Conservation (phyloP, 2,329 filamentous ascomycete genomes). For the Didymella sp. region DNA sequence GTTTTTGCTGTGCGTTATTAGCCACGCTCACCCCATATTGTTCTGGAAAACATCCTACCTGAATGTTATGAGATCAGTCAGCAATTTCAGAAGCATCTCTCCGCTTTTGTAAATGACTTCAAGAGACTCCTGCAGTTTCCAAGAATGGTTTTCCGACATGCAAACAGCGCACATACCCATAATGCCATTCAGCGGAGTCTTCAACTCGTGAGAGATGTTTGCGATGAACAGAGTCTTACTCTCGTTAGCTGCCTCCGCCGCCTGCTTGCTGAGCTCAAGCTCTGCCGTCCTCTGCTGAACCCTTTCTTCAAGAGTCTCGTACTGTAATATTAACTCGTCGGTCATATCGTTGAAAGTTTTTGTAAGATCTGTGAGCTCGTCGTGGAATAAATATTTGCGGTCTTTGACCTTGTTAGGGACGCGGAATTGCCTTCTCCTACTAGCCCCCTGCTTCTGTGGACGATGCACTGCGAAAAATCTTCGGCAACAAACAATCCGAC, state of each 20-base stretch:
- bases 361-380: slow-evolving; percentile 85
- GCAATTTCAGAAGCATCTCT: slow-evolving; percentile 81
- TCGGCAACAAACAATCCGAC: slow-evolving; percentile 43
- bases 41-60: slow-evolving; percentile 44
- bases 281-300: slow-evolving; percentile 83
- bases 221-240: slow-evolving; percentile 98
- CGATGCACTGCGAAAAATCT: slow-evolving; percentile 2
- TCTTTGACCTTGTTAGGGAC: slow-evolving; percentile 84
- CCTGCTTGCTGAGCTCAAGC: slow-evolving; percentile 86
- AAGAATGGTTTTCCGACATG: slow-evolving; percentile 85
- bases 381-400: slow-evolving; percentile 75
- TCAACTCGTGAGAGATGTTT: slow-evolving; percentile 86
- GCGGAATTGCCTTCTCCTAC: slow-evolving; percentile 68
- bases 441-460: slow-evolving; percentile 37
- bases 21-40: neutral
- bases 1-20: slow-evolving; percentile 68
- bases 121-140: slow-evolving; percentile 79
- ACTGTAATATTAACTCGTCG: slow-evolving; percentile 85
- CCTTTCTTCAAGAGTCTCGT: slow-evolving; percentile 81
- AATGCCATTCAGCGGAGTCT: slow-evolving; percentile 94
- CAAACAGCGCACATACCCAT: slow-evolving; percentile 92
- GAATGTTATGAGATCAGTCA: slow-evolving; percentile 89
- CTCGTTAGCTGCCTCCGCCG: slow-evolving; percentile 92
- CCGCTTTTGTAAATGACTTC: slow-evolving; percentile 88
- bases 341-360: slow-evolving; percentile 92